A percentile compares a stretch with the other conserved stretches of the same genome.
Evolutionary conservation across 768 basidiomycete genomes (phyloP).

Genomic region (Rhizopogon vesiculosus): DNA sequence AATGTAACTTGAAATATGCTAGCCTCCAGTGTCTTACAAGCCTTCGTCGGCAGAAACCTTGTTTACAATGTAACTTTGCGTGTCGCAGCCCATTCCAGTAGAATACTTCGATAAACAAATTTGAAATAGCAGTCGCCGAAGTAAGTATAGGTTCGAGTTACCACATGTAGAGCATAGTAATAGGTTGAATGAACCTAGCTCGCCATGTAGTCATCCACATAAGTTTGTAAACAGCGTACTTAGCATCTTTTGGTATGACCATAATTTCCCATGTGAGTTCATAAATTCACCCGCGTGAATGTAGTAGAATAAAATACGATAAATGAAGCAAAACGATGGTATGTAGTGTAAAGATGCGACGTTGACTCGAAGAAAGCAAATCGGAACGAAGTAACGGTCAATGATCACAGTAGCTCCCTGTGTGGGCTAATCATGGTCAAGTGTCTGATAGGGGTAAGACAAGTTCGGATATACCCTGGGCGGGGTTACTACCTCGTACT

Average conservation of each 20-base stretch:
- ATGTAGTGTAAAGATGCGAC: not conserved
- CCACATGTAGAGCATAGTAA: no score
- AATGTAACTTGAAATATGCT: no score
- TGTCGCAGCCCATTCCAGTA: no score
- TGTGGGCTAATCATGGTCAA: conserved; percentile 35
- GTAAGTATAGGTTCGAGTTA: no score
- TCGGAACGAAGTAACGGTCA: not conserved
- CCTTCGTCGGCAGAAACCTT: no score
- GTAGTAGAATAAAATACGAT: not conserved
- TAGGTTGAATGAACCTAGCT: no score
- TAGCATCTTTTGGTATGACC: no score
- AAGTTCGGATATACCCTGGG: conserved; percentile 41
- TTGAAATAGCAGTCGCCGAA: no score
- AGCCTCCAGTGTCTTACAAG: no score
- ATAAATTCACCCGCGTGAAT: not conserved
- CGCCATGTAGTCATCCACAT: no score
- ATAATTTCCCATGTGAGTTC: not conserved
- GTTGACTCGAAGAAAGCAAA: not conserved
- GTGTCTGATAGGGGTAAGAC: conserved; percentile 53
- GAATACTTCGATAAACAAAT: no score
- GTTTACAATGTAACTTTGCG: no score
- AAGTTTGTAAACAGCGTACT: not conserved
- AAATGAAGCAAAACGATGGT: not conserved
- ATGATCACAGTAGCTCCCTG: not conserved
- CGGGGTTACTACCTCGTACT: conserved; percentile 60